Base-by-base conservation (phyloP, 139 green algal genomes). In the Auxenochlorella pyrenoidosa region DNA sequence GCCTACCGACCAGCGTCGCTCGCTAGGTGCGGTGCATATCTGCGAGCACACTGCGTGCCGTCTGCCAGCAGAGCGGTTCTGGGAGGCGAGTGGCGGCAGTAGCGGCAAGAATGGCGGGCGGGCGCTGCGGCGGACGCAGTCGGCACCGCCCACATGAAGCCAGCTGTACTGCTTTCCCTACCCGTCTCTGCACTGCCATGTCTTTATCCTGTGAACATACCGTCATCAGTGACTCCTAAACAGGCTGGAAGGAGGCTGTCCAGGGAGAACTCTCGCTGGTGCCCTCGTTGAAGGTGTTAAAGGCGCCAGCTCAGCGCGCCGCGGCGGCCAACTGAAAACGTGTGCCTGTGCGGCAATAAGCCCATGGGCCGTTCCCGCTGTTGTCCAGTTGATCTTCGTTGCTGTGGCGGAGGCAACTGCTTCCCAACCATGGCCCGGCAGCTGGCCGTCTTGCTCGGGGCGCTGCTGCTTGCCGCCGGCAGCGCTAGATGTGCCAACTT, bases 21-120 rank as follows among this genome's bases (percentile, higher is more conserved):
- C 72, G 21, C 68, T 71, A 43, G 75, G 59, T 70, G 72, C 77
- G 58, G 54, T 82, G 60, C 54, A 96, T 77, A 22, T 96, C 4
- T 96, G 94, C 75, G 94, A 96, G 44, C 51, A 90, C 36, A 77
- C 90, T 34, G 86, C 82, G 22, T 96, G 94, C 90, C 72, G 75
- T 68, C 88, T 96, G 75, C 94, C 94, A 32, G 32, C 87, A 19
- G 83, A 91, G 21, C 83, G 91, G 16, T 95, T 92, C 71, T 96
- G 79, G 78, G 85, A 92, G 75, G 22, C 15, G 10, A 34, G 13
- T 47, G 82, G 82, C 41, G 40, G 66, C n/a, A 32, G n/a, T 15
- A 54, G n/a, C n/a, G n/a, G 79, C 59, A 86, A 66, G 30, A 87
- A 87, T 47, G 59, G 54, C 26, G n/a, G n/a, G 40, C 54, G 19